phyloP scores from a whole-genome alignment of 1,284 basidiomycete species.

The Hemileia vastatrix region DNA sequence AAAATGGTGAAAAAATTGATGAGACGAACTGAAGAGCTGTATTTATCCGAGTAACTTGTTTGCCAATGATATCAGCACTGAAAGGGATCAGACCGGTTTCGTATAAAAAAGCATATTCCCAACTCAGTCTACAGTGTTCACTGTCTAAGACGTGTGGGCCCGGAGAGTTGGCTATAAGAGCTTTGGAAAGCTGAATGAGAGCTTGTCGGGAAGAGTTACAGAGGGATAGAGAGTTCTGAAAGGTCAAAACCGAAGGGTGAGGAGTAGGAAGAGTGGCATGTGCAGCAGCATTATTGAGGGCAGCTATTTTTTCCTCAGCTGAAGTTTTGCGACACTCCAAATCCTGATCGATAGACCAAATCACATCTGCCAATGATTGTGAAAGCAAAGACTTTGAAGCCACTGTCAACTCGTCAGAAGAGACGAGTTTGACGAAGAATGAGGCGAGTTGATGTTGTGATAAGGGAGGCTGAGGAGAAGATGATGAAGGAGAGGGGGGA shows the following conservation, averaged over 20 bases:
- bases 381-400: too few relatives aligned
- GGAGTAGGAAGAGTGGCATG: neutral
- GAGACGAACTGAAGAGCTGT: constrained; percentile 12
- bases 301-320: constrained; percentile 9
- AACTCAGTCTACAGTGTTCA: constrained; percentile 15
- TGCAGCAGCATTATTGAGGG: neutral
- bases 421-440: too few relatives aligned
- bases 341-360: constrained; percentile 17
- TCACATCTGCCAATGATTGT: constrained; percentile 12
- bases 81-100: constrained; percentile 17
- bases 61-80: constrained; percentile 12
- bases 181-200: constrained; percentile 13
- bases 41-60: constrained; percentile 19
- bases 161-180: neutral
- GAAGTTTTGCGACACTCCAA: constrained; percentile 4
- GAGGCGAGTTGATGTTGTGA: too few relatives aligned
- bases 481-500: too few relatives aligned
- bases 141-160: neutral
- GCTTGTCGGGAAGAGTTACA: constrained; percentile 4
- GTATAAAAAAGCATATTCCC: constrained; percentile 19
- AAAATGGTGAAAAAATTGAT: neutral
- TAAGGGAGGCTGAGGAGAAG: too few relatives aligned
- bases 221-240: neutral
- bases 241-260: neutral
- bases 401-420: too few relatives aligned